A percentile compares a stretch with the other conserved stretches of the same genome.
Conservation (phyloP, 169 alveolate species). For the Babesia divergens region DNA sequence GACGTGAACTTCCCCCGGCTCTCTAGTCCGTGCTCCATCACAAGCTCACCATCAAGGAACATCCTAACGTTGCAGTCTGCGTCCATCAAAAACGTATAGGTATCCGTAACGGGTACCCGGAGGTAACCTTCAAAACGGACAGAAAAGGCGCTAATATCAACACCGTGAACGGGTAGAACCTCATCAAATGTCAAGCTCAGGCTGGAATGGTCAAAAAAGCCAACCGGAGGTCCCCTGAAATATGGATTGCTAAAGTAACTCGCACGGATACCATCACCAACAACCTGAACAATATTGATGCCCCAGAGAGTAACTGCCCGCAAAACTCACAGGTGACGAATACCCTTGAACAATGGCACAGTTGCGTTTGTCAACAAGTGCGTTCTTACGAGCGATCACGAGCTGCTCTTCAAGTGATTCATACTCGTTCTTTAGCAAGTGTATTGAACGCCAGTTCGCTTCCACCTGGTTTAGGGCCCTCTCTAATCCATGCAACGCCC, state of each 20-base stretch:
- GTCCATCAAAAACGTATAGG: slow-evolving; percentile 71
- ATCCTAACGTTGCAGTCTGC: slow-evolving; percentile 81
- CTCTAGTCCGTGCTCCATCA: slow-evolving; percentile 82
- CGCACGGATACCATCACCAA: slow-evolving; percentile 80
- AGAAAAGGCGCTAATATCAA: slow-evolving; percentile 82
- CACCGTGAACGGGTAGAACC: slow-evolving; percentile 76
- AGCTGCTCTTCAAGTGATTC: slow-evolving; percentile 45
- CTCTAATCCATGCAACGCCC: slow-evolving; percentile 39
- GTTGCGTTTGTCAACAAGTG: slow-evolving; percentile 37
- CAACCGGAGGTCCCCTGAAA: slow-evolving; percentile 78
- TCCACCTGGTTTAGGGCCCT: slow-evolving; percentile 57
- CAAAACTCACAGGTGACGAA: slow-evolving; percentile 37
- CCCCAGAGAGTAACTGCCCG: background rate
- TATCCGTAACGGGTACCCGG: slow-evolving; percentile 78
- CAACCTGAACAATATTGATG: background rate
- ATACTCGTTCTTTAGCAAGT: slow-evolving; percentile 4
- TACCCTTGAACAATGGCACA: slow-evolving; percentile 65
- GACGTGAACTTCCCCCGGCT: slow-evolving; percentile 59
- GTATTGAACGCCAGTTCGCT: slow-evolving; percentile 32
- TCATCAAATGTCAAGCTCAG: slow-evolving; percentile 71
- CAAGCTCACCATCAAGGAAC: slow-evolving; percentile 81
- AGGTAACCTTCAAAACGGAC: slow-evolving; percentile 86
- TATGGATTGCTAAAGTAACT: slow-evolving; percentile 75
- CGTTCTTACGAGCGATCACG: slow-evolving; percentile 26
- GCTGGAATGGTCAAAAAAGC: slow-evolving; percentile 67